Conservation (phyloP, 176 grass and related monocot genomes). For the Phoenix dactylifera region DNA sequence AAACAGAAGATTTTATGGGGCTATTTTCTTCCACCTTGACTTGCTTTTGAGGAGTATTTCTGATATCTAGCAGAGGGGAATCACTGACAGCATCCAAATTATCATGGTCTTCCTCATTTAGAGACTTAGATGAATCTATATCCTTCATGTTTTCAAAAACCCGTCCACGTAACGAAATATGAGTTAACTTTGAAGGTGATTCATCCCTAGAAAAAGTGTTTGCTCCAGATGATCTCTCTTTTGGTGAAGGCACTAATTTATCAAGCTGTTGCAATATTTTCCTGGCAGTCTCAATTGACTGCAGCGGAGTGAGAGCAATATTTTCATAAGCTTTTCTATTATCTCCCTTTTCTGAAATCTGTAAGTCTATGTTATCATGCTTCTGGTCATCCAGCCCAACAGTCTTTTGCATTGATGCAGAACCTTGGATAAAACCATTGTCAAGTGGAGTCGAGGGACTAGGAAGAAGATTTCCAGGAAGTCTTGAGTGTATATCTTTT, state of each 20-base stretch:
- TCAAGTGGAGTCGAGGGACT: conserved; percentile 13
- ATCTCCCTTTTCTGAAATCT: conserved; percentile 19
- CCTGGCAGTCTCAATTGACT: conserved; percentile 64
- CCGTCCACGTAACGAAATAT: conserved; percentile 14
- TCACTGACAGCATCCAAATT: neutral
- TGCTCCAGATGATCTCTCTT: conserved; percentile 25
- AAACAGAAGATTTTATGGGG: neutral
- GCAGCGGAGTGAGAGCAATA: conserved; percentile 25
- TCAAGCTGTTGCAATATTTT: conserved; percentile 77
- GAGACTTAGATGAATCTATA: neutral
- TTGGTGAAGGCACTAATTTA: conserved; percentile 60
- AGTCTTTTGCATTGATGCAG: conserved; percentile 24
- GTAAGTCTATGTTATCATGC: conserved; percentile 13
- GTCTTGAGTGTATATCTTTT: conserved; percentile 25
- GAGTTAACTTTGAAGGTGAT: conserved; percentile 10
- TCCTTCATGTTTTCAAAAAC: conserved; percentile 4
- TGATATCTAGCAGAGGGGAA: neutral
- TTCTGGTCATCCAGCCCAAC: conserved; percentile 26
- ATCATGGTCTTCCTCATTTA: neutral
- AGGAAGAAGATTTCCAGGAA: conserved; percentile 37
- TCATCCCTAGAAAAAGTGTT: conserved; percentile 9
- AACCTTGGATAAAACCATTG: conserved; percentile 30
- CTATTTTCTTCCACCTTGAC: neutral
- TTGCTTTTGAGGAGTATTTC: neutral
- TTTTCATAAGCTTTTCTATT: conserved; percentile 30